Percentiles rank a stretch among this genome's conserved stretches.
phyloP scores from a whole-genome alignment of 805 yeast species.

The Dipodascus geniculatus region DNA sequence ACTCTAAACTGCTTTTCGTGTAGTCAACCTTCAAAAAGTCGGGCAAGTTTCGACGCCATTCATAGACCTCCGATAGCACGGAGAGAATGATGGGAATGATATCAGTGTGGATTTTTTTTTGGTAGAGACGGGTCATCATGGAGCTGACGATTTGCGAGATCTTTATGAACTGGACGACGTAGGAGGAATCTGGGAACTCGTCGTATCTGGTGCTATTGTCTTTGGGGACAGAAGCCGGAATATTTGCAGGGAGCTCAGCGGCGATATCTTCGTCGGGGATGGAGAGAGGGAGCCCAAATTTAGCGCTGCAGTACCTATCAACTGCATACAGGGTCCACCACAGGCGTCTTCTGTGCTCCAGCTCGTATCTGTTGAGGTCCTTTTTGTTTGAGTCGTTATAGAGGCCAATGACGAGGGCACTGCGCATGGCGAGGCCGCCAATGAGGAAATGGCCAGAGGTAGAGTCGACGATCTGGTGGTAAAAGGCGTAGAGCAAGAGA shows the following conservation, averaged over 20 bases:
- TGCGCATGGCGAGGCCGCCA: conserved; percentile 13
- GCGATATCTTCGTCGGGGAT: conserved; percentile 12
- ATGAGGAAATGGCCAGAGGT: conserved; percentile 11
- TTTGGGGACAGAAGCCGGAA: conserved; percentile 1
- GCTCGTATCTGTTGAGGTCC: conserved; percentile 6
- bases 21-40: conserved; percentile 9
- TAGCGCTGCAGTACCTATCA: conserved; percentile 16
- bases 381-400: conserved; percentile 13
- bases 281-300: conserved; percentile 15
- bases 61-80: conserved; percentile 11
- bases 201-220: conserved; percentile 1
- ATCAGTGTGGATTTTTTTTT: conserved; percentile 5
- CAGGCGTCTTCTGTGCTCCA: conserved; percentile 16
- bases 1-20: conserved; percentile 4
- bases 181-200: conserved; percentile 12
- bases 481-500: conserved; percentile 13
- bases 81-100: conserved; percentile 1
- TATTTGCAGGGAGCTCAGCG: conserved; percentile 11
- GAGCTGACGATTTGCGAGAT: conserved; percentile 12
- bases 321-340: conserved; percentile 18
- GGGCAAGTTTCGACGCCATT: conserved; percentile 14
- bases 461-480: conserved; percentile 13
- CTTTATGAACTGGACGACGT: conserved; percentile 14
- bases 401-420: conserved; percentile 14
- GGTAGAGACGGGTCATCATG: conserved; percentile 13